Conservation (phyloP, 2,329 filamentous ascomycete genomes). For the Claviceps citrina region DNA sequence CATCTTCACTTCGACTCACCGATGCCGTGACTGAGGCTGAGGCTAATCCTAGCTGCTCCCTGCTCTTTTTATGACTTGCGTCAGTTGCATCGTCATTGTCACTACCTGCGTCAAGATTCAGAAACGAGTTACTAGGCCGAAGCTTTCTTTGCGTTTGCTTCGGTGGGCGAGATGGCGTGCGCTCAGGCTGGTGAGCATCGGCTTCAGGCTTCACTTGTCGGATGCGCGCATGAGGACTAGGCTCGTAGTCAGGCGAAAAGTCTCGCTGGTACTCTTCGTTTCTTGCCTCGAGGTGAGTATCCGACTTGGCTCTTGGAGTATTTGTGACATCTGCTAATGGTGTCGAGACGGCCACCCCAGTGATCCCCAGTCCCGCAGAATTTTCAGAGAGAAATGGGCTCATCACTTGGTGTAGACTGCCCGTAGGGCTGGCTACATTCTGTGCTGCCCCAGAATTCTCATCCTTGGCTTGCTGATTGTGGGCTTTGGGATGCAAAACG, state of each 20-base stretch:
- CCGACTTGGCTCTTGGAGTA: conserved; percentile 6
- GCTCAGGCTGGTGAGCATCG: conserved; percentile 11
- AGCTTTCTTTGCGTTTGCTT: conserved; percentile 16
- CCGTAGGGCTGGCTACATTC: conserved; percentile 46
- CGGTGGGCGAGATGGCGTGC: conserved; percentile 21
- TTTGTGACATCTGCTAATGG: conserved; percentile 15
- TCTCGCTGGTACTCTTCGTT: conserved; percentile 33
- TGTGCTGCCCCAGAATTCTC: conserved; percentile 10
- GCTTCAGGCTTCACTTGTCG: conserved; percentile 41
- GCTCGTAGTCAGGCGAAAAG: conserved; percentile 64
- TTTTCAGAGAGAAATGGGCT: conserved; percentile 50
- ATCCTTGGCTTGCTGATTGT: conserved; percentile 16
- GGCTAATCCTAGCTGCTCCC: neutral
- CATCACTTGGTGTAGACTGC: conserved; percentile 76
- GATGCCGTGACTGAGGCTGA: neutral
- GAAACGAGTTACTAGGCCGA: conserved; percentile 30
- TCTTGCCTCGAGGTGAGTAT: conserved; percentile 15
- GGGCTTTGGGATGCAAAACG: conserved; percentile 18
- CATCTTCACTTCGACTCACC: neutral
- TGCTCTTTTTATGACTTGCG: conserved; percentile 5
- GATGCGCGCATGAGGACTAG: conserved; percentile 56
- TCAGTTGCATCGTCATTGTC: conserved; percentile 27
- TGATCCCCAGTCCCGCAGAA: conserved; percentile 17
- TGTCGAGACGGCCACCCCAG: conserved; percentile 7
- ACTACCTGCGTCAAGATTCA: conserved; percentile 32